Evolutionary conservation across 192 early-diverging fungal species (phyloP).

Genomic region (Backusella luteola): DNA sequence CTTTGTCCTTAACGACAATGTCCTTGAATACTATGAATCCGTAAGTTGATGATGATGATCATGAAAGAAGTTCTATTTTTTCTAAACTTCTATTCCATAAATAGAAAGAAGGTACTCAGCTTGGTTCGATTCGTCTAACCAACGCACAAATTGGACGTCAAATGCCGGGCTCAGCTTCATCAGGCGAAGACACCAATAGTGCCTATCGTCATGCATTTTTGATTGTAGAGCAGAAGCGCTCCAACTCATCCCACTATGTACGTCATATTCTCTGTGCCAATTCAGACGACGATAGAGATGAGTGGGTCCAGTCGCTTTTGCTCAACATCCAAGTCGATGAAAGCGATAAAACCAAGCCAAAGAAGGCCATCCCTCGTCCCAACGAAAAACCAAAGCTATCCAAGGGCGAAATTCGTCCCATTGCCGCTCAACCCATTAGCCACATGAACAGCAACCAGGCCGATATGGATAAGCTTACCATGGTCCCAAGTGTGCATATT

Average conservation of each 20-base stretch:
- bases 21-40: constrained; percentile 82
- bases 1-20: constrained; percentile 66
- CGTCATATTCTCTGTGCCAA: constrained; percentile 86
- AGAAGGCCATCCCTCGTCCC: neutral
- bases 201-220: constrained; percentile 85
- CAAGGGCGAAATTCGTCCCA: constrained; percentile 26
- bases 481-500: neutral
- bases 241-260: constrained; percentile 56
- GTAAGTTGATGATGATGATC: constrained; percentile 38
- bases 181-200: constrained; percentile 31
- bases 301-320: constrained; percentile 79
- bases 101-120: constrained; percentile 68
- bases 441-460: constrained; percentile 10
- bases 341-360: constrained; percentile 20
- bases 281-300: constrained; percentile 86
- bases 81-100: neutral
- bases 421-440: constrained; percentile 26
- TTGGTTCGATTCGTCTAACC: constrained; percentile 73
- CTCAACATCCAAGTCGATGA: constrained; percentile 35
- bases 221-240: constrained; percentile 73
- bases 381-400: constrained; percentile 26
- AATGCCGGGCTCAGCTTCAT: constrained; percentile 28
- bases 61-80: neutral
- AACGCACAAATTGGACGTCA: constrained; percentile 72
- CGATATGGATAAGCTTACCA: constrained; percentile 17